Evolutionary conservation across 129 eudicot species (phyloP), one percentile per base, ranked within the genome.

Genomic region (Lactuca sativa): DNA sequence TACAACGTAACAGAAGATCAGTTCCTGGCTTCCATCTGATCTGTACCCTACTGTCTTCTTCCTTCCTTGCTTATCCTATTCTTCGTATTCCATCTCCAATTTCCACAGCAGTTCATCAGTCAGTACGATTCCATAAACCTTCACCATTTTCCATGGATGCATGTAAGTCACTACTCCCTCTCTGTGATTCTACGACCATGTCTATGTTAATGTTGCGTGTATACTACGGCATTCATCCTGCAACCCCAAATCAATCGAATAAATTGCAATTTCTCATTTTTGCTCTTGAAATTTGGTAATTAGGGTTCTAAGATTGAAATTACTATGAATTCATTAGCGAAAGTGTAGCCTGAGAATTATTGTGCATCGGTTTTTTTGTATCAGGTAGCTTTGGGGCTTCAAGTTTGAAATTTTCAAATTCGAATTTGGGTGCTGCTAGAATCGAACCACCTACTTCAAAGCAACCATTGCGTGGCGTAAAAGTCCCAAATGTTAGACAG

Each of bases 371-470:
- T 25, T 13, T 10, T 69, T 76, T 53, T 53, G 53, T 14, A 73
- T 38, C 80, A 88, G 96, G 88, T 84, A 70, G 85, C 55, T 85
- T 82, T 58, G 92, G 90, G 79, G 76, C 86, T 75, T 80, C 97
- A 36, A 82, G 64, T 69, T 54, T 75, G 63, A 75, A 25, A 62
- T 80, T 65, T 61, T 67, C 57, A 78, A 67, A 25, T 25, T 25
- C 30, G 30, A 25, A 25, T 25, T 25, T 25, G 21, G 78, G 82
- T 59, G 66, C 80, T 56, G 51, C 43, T 62, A 71, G 66, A 64
- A 55, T 61, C 54, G 81, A 83, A 71, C 69, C 78, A 40, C 34
- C 67, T 33, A 77, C 55, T 47, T 70, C 72, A 62, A 71, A 69
- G 48, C 84, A 72, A 61, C 81, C 75, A 6, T 59, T 40, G 59